A percentile compares a stretch with the other conserved stretches of the same genome.
Conservation (phyloP, 805 yeast species). For the Starmerella lactis-condensi region DNA sequence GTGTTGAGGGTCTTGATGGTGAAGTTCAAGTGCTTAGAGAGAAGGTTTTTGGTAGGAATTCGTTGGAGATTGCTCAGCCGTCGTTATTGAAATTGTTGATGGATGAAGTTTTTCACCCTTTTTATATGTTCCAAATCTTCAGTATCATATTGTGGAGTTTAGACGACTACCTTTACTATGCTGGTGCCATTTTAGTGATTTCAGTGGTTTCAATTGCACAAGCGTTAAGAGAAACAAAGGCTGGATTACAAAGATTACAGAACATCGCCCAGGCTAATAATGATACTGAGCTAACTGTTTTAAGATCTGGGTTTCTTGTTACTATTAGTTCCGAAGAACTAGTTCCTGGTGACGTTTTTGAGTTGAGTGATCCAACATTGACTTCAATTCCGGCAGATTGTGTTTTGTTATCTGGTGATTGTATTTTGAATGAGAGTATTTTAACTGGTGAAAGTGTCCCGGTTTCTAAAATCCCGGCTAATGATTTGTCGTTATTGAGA, state of each 20-base stretch:
- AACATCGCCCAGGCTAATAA: conserved; percentile 43
- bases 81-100: conserved; percentile 43
- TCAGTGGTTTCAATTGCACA: conserved; percentile 64
- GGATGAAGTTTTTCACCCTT: conserved; percentile 88
- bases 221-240: conserved; percentile 69
- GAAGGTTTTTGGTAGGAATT: conserved; percentile 59
- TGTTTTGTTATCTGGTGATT: conserved; percentile 70
- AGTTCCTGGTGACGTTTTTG: conserved; percentile 93
- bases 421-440: conserved; percentile 95
- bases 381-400: conserved; percentile 74
- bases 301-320: conserved; percentile 87
- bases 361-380: conserved; percentile 71
- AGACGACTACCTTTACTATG: conserved; percentile 86
- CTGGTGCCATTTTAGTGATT: conserved; percentile 73
- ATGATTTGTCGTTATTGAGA: conserved; percentile 35
- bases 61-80: conserved; percentile 59
- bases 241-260: conserved; percentile 51
- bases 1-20: conserved; percentile 47
- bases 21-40: conserved; percentile 49
- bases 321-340: conserved; percentile 55
- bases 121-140: conserved; percentile 84
- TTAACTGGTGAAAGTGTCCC: conserved; percentile 97
- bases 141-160: conserved; percentile 81
- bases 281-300: conserved; percentile 67
- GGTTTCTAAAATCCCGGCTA: conserved; percentile 60